Percentiles rank a stretch among this genome's conserved stretches.
Evolutionary conservation across 352 stramenopile species (phyloP).

Genomic region (Phytophthora pisi): DNA sequence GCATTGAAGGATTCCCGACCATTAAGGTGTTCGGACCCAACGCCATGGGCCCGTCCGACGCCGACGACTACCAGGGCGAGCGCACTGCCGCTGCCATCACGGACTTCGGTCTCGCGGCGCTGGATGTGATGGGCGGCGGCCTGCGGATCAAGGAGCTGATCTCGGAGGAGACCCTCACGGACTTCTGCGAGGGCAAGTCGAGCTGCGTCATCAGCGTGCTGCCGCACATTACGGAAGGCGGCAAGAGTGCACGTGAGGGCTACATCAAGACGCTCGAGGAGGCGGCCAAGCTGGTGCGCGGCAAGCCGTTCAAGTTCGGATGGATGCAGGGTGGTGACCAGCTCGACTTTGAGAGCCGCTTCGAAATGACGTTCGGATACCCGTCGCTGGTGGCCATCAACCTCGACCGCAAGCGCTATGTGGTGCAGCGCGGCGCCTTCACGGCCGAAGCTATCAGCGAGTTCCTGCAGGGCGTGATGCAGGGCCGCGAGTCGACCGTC

Average conservation of each 20-base stretch:
- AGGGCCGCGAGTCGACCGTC: conserved; percentile 69
- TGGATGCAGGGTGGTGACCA: conserved; percentile 93
- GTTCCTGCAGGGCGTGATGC: conserved; percentile 78
- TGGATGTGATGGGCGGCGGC: conserved; percentile 75
- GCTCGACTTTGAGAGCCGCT: conserved; percentile 77
- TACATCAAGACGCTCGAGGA: conserved; percentile 87
- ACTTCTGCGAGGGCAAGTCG: conserved; percentile 87
- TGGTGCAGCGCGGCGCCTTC: conserved; percentile 83
- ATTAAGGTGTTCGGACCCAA: conserved; percentile 94
- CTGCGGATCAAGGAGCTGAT: conserved; percentile 85
- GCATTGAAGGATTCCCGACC: conserved; percentile 94
- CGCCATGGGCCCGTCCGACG: conserved; percentile 57
- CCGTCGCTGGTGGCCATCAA: conserved; percentile 91
- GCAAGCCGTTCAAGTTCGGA: conserved; percentile 91
- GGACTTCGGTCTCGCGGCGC: conserved; percentile 68
- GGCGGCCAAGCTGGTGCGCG: conserved; percentile 84
- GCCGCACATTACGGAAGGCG: conserved; percentile 89
- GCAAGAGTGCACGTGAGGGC: conserved; percentile 80
- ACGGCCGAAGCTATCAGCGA: conserved; percentile 65
- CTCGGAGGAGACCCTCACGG: conserved; percentile 62
- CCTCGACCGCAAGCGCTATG: conserved; percentile 83
- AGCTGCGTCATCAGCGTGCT: conserved; percentile 92
- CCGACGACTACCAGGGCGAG: conserved; percentile 88
- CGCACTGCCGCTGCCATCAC: conserved; percentile 87
- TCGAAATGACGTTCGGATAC: conserved; percentile 92